Conservation (phyloP, 2,329 filamentous ascomycete species). For the Phialophora tarda region DNA sequence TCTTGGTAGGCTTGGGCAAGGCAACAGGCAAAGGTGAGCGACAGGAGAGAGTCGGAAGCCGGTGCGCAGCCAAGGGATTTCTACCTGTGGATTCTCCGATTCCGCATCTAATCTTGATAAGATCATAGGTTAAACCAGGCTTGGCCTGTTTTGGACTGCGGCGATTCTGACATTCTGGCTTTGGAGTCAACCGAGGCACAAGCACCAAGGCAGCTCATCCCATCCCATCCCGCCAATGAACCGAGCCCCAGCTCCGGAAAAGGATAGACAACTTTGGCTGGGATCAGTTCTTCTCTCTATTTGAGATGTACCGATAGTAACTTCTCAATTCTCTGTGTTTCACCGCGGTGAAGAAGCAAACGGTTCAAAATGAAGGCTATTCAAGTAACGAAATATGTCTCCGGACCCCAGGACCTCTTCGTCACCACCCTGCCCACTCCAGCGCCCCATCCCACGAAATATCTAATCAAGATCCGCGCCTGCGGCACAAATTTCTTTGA, state of each 20-base stretch:
- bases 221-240: slow-evolving; percentile 6
- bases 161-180: not conserved
- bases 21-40: not conserved
- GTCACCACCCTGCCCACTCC: slow-evolving; percentile 78
- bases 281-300: not conserved
- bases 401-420: slow-evolving; percentile 80
- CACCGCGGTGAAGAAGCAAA: not conserved
- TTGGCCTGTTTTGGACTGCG: not conserved
- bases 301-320: not conserved
- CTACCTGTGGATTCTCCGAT: not conserved
- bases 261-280: slow-evolving; percentile 1
- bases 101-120: slow-evolving; percentile 13
- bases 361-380: slow-evolving; percentile 37
- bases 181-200: slow-evolving; percentile 6
- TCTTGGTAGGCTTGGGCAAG: slow-evolving; percentile 7
- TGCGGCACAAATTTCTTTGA: slow-evolving; percentile 97
- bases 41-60: not conserved
- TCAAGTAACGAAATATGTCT: slow-evolving; percentile 41
- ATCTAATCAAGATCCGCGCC: slow-evolving; percentile 84
- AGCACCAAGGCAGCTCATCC: not conserved
- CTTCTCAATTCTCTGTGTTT: not conserved
- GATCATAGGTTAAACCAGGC: not conserved
- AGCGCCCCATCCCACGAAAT: slow-evolving; percentile 72
- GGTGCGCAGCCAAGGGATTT: not conserved
- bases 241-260: slow-evolving; percentile 15